Base-by-base conservation (phyloP, 2,329 filamentous ascomycete species). In the Knufia fluminis region DNA sequence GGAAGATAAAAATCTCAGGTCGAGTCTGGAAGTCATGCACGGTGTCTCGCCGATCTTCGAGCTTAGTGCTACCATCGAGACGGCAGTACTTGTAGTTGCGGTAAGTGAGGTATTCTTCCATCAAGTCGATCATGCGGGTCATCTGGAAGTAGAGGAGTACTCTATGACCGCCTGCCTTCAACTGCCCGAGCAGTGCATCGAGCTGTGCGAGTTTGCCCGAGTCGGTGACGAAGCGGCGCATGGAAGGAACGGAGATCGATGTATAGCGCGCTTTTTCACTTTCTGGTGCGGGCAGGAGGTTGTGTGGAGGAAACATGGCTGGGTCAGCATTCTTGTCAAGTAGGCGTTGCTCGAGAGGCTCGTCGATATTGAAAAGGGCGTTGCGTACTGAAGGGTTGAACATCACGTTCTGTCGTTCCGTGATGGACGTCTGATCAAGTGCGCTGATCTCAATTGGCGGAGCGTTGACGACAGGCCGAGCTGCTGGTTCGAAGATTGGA, bases 131-230 rank as follows among this genome's bases (percentile, higher is more conserved):
- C 92, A 98, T 98, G 63, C 87, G 86, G 3, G 92, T 98, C 92
- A 98, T 98, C 74, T 98, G 92, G 86, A 98, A 98, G 76, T 98
- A 98, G 17, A 98, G 74, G 48, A 98, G 75, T 19, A 98, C 92
- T 62, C 92, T 89, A 60, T 98, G 92, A 31, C 86, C 86, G 55
- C 85, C 86, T 54, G 88, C 85, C 76, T 97, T 98, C 61, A 98
- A 82, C 66, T 89, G 79, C 64, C 86, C 86, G 12, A 98, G 77
- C 16, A 98, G 75, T 57, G 86, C 76, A 64, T 98, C 92, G 45
- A 98, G 75, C 63, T 89, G 88, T 41, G 89, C 90, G 52, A 98
- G 79, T 71, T 98, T 98, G 63, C 92, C 92, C 47, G 89, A 95
- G 68, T 97, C 92, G 1, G 91, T 97, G 52, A 98, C 92, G 63